Percentiles rank a stretch among this genome's conserved stretches.
phyloP scores from a whole-genome alignment of 192 early-diverging fungal genomes.

The Linnemannia elongata region DNA sequence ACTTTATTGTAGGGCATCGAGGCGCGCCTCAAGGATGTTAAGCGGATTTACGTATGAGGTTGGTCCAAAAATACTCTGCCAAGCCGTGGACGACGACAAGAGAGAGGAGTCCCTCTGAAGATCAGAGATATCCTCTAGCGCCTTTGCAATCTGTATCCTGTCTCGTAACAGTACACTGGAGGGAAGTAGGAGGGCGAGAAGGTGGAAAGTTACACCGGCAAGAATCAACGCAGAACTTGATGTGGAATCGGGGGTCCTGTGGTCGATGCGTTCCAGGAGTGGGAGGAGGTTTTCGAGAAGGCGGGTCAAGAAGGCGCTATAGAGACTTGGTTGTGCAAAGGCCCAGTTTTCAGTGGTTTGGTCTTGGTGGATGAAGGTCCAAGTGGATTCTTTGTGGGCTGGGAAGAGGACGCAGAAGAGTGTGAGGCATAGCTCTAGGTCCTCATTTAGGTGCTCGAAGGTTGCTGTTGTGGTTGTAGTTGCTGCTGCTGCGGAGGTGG shows the following conservation, averaged over 20 bases:
- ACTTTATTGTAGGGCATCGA: not conserved
- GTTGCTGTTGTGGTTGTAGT: not conserved
- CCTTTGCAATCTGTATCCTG: not conserved
- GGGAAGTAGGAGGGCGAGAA: slow-evolving; percentile 21
- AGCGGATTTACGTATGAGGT: not conserved
- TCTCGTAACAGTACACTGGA: not conserved
- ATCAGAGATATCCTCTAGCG: slow-evolving; percentile 13
- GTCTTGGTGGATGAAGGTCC: not conserved
- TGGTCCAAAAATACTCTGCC: not conserved
- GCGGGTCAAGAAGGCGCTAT: slow-evolving; percentile 2
- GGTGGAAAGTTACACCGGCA: not conserved
- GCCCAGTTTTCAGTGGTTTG: not conserved
- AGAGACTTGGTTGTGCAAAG: not conserved
- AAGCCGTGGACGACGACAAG: not conserved
- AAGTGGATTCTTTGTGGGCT: slow-evolving; percentile 4
- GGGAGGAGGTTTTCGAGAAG: slow-evolving; percentile 24
- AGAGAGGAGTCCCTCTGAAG: slow-evolving; percentile 15
- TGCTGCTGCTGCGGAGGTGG: not conserved
- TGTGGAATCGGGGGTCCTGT: not conserved
- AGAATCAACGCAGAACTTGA: not conserved
- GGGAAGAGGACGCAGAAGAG: slow-evolving; percentile 25
- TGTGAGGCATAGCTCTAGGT: not conserved
- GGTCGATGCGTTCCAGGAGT: slow-evolving; percentile 7
- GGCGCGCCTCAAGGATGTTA: not conserved
- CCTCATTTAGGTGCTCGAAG: not conserved